Evolutionary conservation across 139 green algal species (phyloP).

Genomic region (Trebouxia sp.): DNA sequence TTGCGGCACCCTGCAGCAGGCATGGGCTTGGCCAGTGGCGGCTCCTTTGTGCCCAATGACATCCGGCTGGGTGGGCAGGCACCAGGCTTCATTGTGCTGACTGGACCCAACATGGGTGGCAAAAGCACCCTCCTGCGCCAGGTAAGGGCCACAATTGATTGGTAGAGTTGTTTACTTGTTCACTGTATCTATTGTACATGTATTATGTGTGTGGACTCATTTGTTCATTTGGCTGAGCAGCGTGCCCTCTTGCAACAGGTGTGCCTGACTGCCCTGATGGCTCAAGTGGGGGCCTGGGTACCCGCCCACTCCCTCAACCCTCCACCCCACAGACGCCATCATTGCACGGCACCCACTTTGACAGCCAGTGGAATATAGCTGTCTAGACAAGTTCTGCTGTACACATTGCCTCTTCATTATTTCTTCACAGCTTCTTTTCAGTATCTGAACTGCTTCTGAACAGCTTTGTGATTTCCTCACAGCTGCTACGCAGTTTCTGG

Average conservation of each 20-base stretch:
- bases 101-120: conserved; percentile 98
- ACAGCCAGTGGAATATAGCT: too few relatives aligned
- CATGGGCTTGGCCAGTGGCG: conserved; percentile 25
- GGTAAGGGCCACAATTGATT: too few relatives aligned
- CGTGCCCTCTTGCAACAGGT: conserved; percentile 45
- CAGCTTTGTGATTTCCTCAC: background rate
- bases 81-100: conserved; percentile 77
- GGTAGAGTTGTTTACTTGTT: too few relatives aligned
- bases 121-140: conserved; percentile 93
- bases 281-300: conserved; percentile 87
- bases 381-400: too few relatives aligned
- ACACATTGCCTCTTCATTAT: too few relatives aligned
- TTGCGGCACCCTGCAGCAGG: conserved; percentile 77
- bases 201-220: too few relatives aligned
- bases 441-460: too few relatives aligned
- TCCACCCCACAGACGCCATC: conserved; percentile 83
- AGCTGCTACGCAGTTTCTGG: background rate
- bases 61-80: conserved; percentile 70
- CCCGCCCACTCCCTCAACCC: conserved; percentile 74
- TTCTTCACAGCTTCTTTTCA: too few relatives aligned
- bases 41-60: conserved; percentile 95
- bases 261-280: conserved; percentile 86
- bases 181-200: too few relatives aligned
- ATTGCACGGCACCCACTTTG: too few relatives aligned
- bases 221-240: too few relatives aligned